Evolutionary conservation across 2,329 filamentous ascomycete genomes (phyloP), one percentile per base, ranked within the genome.

Genomic region (Sclerotinia trifoliorum): DNA sequence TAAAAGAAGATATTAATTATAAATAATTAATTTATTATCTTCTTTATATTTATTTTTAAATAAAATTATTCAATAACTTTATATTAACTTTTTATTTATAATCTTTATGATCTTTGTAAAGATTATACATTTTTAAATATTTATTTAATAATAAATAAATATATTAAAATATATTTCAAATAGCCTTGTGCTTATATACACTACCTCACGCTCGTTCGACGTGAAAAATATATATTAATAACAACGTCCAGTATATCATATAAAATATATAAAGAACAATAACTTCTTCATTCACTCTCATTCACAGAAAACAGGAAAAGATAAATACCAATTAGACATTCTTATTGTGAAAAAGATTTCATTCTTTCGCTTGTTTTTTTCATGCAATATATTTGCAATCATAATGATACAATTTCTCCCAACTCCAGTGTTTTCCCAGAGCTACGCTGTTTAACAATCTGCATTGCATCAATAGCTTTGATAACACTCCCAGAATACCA

Each of bases 321-420:
- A 19, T 21, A 54, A 2, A 46, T 60, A 10, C 5, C 42, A 60
- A 46, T 39, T 46, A 13, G 42, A 46, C 24, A 60, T 60, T 46
- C 24, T 29, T 46, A 24, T 5, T 21, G 24, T 46, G 17, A 29
- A 60, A 52, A 46, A 26, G 8, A 7, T 29, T 46, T 44, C 17
- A n/a, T 60, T 46, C 39, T 60, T 32, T 46, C 24, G 24, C 39
- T 60, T 60, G 21, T 26, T 29, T 60, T 32, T 11, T 46, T 42
- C 1, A 46, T 46, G 4, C 5, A 26, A 3, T 60, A 49, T 49
- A n/a, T 2, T 35, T 62, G 55, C 46, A 26, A 51, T 17, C 13
- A 21, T 51, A 26, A 39, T 26, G 26, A n/a, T 62, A 51, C 60
- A 62, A 26, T 39, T 51, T 51, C 29, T 62, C 60, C 60, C n/a